Percentiles rank a stretch among this genome's conserved stretches.
phyloP scores from a whole-genome alignment of 2,329 filamentous ascomycete species.

The Diaporthe citri region DNA sequence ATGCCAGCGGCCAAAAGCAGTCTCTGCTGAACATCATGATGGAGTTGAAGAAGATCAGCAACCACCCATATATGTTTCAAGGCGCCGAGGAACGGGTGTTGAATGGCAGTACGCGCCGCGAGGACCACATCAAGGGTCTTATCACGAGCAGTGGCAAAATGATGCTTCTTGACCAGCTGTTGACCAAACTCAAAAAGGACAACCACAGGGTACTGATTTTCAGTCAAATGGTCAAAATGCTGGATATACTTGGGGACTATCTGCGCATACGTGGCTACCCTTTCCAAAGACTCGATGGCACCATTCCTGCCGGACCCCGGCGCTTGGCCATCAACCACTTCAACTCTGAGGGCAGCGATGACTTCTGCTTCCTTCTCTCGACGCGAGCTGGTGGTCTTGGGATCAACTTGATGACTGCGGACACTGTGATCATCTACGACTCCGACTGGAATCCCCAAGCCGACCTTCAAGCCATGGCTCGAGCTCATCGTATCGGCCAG shows the following conservation, averaged over 20 bases:
- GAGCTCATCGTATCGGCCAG: conserved; percentile 97
- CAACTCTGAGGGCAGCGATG: conserved; percentile 94
- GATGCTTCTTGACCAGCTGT: conserved; percentile 97
- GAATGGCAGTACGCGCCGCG: conserved; percentile 81
- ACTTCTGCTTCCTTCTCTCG: conserved; percentile 96
- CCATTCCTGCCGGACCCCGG: conserved; percentile 87
- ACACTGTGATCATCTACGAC: conserved; percentile 97
- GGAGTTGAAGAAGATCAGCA: conserved; percentile 99
- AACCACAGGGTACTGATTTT: conserved; percentile 97
- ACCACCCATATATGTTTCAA: conserved; percentile 98
- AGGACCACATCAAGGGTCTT: conserved; percentile 91
- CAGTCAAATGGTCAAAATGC: conserved; percentile 99
- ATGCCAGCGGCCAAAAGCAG: conserved; percentile 92
- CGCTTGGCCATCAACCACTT: conserved; percentile 98
- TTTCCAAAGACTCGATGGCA: conserved; percentile 95
- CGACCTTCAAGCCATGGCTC: conserved; percentile 97
- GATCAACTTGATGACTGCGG: conserved; percentile 98
- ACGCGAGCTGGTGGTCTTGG: conserved; percentile 97
- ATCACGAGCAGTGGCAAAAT: conserved; percentile 99
- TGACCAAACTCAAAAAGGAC: conserved; percentile 92
- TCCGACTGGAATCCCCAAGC: conserved; percentile 99
- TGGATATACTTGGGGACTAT: conserved; percentile 96
- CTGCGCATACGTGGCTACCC: conserved; percentile 93
- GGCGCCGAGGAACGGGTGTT: conserved; percentile 92
- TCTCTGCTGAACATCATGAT: conserved; percentile 99